A percentile compares a stretch with the other conserved stretches of the same genome.
phyloP scores from a whole-genome alignment of 768 basidiomycete genomes.

The Harrya chromipes region DNA sequence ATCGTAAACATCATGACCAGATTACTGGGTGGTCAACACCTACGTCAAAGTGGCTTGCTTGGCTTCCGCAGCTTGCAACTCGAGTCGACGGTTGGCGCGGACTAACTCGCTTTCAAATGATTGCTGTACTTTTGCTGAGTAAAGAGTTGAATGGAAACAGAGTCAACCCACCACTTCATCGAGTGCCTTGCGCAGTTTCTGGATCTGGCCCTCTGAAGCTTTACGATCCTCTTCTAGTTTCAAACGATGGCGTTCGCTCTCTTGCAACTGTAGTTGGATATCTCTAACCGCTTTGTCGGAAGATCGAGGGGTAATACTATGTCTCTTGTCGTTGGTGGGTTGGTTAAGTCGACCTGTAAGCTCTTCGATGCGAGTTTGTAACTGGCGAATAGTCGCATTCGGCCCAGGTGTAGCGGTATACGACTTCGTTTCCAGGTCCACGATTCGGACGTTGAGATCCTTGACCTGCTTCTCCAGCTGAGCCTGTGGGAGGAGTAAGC shows the following conservation, averaged over 20 bases:
- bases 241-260: conserved; percentile 57
- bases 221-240: conserved; percentile 67
- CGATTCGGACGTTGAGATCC: conserved; percentile 77
- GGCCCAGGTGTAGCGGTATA: conserved; percentile 63
- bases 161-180: conserved; percentile 53
- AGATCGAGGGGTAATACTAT: conserved; percentile 33
- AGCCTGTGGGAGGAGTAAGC: conserved; percentile 44
- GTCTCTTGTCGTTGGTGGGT: conserved; percentile 39
- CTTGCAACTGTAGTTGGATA: conserved; percentile 50
- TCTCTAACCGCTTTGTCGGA: conserved; percentile 52
- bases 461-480: conserved; percentile 83
- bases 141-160: not conserved
- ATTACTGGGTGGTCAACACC: conserved; percentile 20
- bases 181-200: conserved; percentile 53
- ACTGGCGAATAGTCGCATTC: conserved; percentile 50
- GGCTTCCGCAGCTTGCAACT: conserved; percentile 71
- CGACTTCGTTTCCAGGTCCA: conserved; percentile 79
- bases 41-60: conserved; percentile 70
- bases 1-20: conserved; percentile 1
- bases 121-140: conserved; percentile 46
- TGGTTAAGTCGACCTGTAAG: conserved; percentile 47
- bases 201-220: conserved; percentile 56
- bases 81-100: conserved; percentile 69
- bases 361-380: conserved; percentile 73
- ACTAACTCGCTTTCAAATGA: conserved; percentile 65